phyloP scores from a whole-genome alignment of 2,329 filamentous ascomycete genomes.

The Xylogone sp. region DNA sequence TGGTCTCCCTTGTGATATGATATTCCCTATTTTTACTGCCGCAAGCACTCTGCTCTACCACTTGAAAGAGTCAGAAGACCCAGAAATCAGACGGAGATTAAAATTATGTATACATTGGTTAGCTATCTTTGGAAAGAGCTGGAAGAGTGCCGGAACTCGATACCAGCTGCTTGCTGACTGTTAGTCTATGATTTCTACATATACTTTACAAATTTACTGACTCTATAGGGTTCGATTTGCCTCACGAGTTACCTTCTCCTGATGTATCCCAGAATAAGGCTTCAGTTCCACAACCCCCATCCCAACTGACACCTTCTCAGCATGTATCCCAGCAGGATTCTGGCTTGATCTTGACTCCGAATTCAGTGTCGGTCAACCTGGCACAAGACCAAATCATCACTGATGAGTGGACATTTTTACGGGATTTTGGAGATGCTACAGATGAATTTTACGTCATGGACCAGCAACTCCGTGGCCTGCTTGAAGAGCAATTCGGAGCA shows the following conservation, averaged over 20 bases:
- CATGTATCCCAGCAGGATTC: background rate
- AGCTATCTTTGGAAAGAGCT: constrained; percentile 23
- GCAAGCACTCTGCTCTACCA: constrained; percentile 24
- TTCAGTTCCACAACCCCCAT: background rate
- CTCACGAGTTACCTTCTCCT: constrained; percentile 11
- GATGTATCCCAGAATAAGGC: background rate
- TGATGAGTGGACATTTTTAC: constrained; percentile 25
- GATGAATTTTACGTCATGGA: constrained; percentile 27
- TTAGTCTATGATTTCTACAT: constrained; percentile 15
- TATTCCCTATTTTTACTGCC: constrained; percentile 26
- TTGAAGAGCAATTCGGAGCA: constrained; percentile 13
- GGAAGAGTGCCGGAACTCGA: constrained; percentile 26
- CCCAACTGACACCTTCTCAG: background rate
- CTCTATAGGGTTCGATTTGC: constrained; percentile 16
- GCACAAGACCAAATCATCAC: background rate
- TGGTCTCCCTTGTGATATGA: constrained; percentile 26
- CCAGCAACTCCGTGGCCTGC: constrained; percentile 21
- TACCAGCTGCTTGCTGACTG: constrained; percentile 24
- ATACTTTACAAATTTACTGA: background rate
- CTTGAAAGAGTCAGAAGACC: constrained; percentile 10
- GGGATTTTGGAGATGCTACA: constrained; percentile 23
- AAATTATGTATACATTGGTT: constrained; percentile 27
- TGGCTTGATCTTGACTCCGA: background rate
- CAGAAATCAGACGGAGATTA: constrained; percentile 16
- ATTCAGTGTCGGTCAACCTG: background rate